phyloP scores from a whole-genome alignment of 768 basidiomycete genomes.

The Termitomyces titanicus region DNA sequence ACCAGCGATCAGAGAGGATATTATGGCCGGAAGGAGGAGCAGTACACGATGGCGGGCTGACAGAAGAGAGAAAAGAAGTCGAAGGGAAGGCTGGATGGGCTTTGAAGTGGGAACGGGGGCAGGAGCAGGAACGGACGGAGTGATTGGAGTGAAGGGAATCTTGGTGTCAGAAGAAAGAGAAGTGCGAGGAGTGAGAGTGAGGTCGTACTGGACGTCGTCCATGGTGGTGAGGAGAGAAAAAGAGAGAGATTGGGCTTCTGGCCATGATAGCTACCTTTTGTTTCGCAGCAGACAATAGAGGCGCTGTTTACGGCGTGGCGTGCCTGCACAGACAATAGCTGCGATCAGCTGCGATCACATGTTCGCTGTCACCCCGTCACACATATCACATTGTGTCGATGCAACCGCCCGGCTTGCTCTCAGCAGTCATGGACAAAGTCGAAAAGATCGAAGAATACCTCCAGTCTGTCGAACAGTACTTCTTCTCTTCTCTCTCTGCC shows the following conservation, averaged over 20 bases:
- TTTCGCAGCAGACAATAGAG: slow-evolving; percentile 5
- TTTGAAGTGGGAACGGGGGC: not conserved
- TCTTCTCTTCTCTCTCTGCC: slow-evolving; percentile 51
- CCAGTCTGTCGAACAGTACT: slow-evolving; percentile 57
- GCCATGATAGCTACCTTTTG: not conserved
- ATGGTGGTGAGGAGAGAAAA: slow-evolving; percentile 8
- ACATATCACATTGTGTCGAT: no score
- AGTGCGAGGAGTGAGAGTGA: slow-evolving; percentile 14
- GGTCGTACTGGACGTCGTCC: slow-evolving; percentile 7
- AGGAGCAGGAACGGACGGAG: not conserved
- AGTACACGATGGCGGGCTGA: slow-evolving; percentile 51
- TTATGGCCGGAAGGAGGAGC: slow-evolving; percentile 61
- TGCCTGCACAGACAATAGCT: slow-evolving; percentile 5
- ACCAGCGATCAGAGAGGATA: slow-evolving; percentile 61
- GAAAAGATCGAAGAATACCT: slow-evolving; percentile 74
- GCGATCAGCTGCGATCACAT: no score
- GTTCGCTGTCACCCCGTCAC: no score
- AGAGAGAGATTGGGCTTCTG: not conserved
- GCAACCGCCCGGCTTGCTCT: no score
- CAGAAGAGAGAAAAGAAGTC: slow-evolving; percentile 64
- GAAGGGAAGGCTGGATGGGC: slow-evolving; percentile 22
- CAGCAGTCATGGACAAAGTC: slow-evolving; percentile 32
- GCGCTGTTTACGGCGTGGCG: not conserved
- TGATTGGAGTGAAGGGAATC: slow-evolving; percentile 3
- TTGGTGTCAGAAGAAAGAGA: slow-evolving; percentile 15